Percentiles rank a stretch among this genome's conserved stretches.
phyloP scores from a whole-genome alignment of 2,329 filamentous ascomycete genomes.

The Daldinia sp. region DNA sequence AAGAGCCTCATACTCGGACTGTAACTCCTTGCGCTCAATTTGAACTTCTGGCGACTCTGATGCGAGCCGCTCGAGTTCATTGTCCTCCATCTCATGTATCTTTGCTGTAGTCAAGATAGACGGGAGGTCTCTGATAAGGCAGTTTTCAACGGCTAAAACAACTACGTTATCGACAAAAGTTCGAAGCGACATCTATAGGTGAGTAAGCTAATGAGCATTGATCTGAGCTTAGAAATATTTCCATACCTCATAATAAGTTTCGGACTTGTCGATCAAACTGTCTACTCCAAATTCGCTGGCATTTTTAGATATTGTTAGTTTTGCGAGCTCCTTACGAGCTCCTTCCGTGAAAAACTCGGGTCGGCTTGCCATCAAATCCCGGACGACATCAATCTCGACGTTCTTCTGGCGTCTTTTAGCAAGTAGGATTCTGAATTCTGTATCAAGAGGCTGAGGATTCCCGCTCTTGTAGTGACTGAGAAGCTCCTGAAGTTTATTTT shows the following conservation, averaged over 20 bases:
- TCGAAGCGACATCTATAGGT: conserved; percentile 45
- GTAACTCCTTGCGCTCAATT: conserved; percentile 41
- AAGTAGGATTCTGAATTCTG: conserved; percentile 48
- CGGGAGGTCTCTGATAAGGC: conserved; percentile 53
- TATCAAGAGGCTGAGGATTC: conserved; percentile 51
- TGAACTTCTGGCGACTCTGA: conserved; percentile 47
- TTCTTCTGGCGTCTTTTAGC: conserved; percentile 33
- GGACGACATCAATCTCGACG: conserved; percentile 32
- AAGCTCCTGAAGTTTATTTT: conserved; percentile 56
- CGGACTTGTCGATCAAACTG: conserved; percentile 59
- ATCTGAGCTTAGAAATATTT: background rate
- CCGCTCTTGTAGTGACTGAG: conserved; percentile 55
- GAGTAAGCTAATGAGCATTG: conserved; percentile 16
- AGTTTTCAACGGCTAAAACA: conserved; percentile 54
- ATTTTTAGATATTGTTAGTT: background rate
- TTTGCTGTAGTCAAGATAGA: conserved; percentile 51
- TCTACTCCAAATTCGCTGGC: conserved; percentile 53
- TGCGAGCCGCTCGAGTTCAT: conserved; percentile 44
- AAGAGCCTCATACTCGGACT: conserved; percentile 39
- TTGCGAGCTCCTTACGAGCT: conserved; percentile 37
- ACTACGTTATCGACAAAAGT: conserved; percentile 55
- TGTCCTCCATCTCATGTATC: conserved; percentile 51
- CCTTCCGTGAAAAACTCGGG: conserved; percentile 46
- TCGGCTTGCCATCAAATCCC: conserved; percentile 34
- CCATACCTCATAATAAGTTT: conserved; percentile 59